Conservation (phyloP, 2,329 filamentous ascomycete genomes). For the Hypocrella siamensis region DNA sequence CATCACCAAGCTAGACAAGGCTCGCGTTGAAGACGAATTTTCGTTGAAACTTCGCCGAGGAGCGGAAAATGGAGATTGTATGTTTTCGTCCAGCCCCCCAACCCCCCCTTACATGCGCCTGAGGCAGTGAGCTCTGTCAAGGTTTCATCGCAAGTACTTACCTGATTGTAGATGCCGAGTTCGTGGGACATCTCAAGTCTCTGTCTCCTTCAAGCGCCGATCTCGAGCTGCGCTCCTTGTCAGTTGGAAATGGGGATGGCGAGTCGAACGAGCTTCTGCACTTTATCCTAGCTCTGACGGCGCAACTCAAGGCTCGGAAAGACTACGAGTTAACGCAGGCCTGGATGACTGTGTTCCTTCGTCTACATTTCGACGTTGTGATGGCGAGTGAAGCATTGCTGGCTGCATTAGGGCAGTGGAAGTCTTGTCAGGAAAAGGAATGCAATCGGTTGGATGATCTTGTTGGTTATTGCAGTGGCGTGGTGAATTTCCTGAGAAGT, state of each 20-base stretch:
- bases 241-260: conserved; percentile 26
- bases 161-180: conserved; percentile 48
- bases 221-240: conserved; percentile 74
- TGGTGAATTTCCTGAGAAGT: conserved; percentile 64
- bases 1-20: conserved; percentile 51
- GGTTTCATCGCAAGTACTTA: too few species aligned
- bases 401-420: conserved; percentile 51
- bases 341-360: conserved; percentile 92
- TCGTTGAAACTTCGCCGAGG: conserved; percentile 39
- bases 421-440: conserved; percentile 55
- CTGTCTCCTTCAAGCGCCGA: conserved; percentile 77
- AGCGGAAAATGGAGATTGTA: conserved; percentile 43
- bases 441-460: conserved; percentile 54
- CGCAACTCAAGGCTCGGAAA: conserved; percentile 46
- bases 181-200: conserved; percentile 65
- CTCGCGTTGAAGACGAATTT: conserved; percentile 40
- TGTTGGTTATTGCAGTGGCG: conserved; percentile 77
- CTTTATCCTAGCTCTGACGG: conserved; percentile 71
- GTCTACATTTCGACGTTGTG: conserved; percentile 51
- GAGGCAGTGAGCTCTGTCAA: too few species aligned
- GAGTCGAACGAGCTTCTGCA: conserved; percentile 54
- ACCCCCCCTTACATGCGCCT: too few species aligned
- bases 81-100: conserved; percentile 11
- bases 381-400: conserved; percentile 37
- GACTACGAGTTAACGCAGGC: conserved; percentile 93